These are phyloP conservation scores for Kodamaea fukazawae DNA, from an alignment of 805 yeast species.

Conservation along the genomic window DNA sequence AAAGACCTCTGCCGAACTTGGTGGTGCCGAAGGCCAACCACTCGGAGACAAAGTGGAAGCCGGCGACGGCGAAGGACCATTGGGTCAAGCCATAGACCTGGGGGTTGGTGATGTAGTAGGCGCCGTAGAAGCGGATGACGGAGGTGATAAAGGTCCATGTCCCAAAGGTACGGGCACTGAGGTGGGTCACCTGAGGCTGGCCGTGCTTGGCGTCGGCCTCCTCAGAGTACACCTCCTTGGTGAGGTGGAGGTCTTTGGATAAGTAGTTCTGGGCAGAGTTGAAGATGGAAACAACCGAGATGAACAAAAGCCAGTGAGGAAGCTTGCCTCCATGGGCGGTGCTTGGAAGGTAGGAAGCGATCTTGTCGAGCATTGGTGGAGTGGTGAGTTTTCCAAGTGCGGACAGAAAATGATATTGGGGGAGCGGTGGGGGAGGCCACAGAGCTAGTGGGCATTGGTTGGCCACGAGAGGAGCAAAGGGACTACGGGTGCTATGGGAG, in stretches of 20 bases:
- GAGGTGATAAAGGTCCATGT: conserved; percentile 94
- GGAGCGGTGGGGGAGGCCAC: no score
- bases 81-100: conserved; percentile 76
- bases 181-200: conserved; percentile 36
- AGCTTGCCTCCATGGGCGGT: conserved; percentile 28
- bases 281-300: conserved; percentile 86
- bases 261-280: conserved; percentile 85
- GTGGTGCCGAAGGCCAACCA: conserved; percentile 80
- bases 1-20: conserved; percentile 79
- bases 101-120: conserved; percentile 62
- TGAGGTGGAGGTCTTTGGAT: conserved; percentile 63
- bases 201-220: conserved; percentile 22
- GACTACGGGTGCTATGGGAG: no score
- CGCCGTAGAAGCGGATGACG: conserved; percentile 81
- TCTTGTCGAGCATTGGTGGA: conserved; percentile 3
- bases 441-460: no score
- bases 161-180: conserved; percentile 96
- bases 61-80: conserved; percentile 79
- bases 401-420: no score
- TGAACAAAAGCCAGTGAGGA: conserved; percentile 42
- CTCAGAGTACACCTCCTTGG: conserved; percentile 72
- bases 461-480: no score
- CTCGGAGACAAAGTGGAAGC: conserved; percentile 78
- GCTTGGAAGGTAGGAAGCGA: conserved; percentile 11
- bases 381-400: no score